Evolutionary conservation across 2,329 filamentous ascomycete species (phyloP).

Genomic region (Pseudodiploospora longispora): DNA sequence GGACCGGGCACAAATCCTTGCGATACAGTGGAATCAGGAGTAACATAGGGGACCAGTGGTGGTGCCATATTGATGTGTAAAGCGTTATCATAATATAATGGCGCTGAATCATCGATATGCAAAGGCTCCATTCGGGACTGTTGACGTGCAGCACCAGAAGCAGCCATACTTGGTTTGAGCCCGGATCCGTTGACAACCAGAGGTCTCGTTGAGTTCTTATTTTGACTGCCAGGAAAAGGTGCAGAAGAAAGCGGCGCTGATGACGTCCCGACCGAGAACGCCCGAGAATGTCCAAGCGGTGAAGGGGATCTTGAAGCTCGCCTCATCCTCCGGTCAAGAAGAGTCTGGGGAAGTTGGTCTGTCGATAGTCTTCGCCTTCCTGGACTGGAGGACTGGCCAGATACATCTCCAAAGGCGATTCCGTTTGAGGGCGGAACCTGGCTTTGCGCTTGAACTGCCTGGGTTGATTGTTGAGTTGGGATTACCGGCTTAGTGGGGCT

Average conservation of each 20-base stretch:
- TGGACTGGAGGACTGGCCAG: constrained; percentile 25
- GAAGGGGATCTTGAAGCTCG: constrained; percentile 49
- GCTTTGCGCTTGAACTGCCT: constrained; percentile 13
- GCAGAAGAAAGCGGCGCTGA: constrained; percentile 30
- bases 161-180: constrained; percentile 25
- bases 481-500: constrained; percentile 12
- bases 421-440: constrained; percentile 22
- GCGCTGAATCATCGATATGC: constrained; percentile 14
- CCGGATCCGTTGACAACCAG: constrained; percentile 46
- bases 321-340: constrained; percentile 45
- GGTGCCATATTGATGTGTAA: constrained; percentile 17
- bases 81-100: constrained; percentile 17
- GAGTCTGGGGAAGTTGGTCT: constrained; percentile 45
- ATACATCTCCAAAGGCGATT: constrained; percentile 41
- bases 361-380: constrained; percentile 41
- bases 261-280: constrained; percentile 32
- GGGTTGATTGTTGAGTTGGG: constrained; percentile 14
- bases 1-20: constrained; percentile 5
- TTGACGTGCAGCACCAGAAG: constrained; percentile 4
- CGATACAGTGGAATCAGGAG: not conserved
- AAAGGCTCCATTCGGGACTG: constrained; percentile 1
- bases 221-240: constrained; percentile 28
- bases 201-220: constrained; percentile 32
- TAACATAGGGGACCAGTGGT: not conserved
- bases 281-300: constrained; percentile 42